Evolutionary conservation across 73 alveolate genomes (phyloP), one percentile per base, ranked within the genome.

Genomic region (Halteria grandinella): DNA sequence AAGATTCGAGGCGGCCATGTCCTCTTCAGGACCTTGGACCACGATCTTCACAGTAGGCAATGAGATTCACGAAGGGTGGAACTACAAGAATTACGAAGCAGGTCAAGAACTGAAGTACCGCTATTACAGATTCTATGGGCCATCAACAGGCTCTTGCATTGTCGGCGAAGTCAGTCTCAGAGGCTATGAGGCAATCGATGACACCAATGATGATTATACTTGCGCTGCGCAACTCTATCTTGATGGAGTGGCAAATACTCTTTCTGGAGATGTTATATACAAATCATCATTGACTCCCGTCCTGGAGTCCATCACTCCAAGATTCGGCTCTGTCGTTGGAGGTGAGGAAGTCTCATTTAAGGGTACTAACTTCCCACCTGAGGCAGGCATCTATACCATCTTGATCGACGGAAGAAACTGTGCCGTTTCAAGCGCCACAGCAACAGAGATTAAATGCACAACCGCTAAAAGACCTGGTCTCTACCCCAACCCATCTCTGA

Each of bases 361-460:
- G 12, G 91, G 95, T 0, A 18, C 78, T 2, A 60, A 55, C 53
- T 87, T 87, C 79, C 14, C 69, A 0, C 12, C 90, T 15, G 49
- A 59, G 5, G 41, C 83, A 31, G 24, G 85, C 10, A 45, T 73
- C 24, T 64, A 71, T 11, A 14, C 74, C 1, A 86, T 92, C 0
- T 4, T 55, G 2, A 55, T 92, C 11, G 98, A 92, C 50, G 94
- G 78, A 0, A 75, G 89, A 11, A 70, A 3, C 4, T 92, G 98
- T 44, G 39, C 79, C 1, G 72, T 45, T 10, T 52, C 40, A 0
- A 20, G 87, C 11, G 44, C 74, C 8, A 75, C 85, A 10, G 5
- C 74, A 7, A 59, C 88, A 2, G 15, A 18, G 24, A 21, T 83
- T 39, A 6, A 27, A 7, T 90, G 97, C 60, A 57, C 50, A 20